Percentiles rank a stretch among this genome's conserved stretches.
Conservation (phyloP, 2,329 filamentous ascomycete species). For the Leptographium galeiforme region DNA sequence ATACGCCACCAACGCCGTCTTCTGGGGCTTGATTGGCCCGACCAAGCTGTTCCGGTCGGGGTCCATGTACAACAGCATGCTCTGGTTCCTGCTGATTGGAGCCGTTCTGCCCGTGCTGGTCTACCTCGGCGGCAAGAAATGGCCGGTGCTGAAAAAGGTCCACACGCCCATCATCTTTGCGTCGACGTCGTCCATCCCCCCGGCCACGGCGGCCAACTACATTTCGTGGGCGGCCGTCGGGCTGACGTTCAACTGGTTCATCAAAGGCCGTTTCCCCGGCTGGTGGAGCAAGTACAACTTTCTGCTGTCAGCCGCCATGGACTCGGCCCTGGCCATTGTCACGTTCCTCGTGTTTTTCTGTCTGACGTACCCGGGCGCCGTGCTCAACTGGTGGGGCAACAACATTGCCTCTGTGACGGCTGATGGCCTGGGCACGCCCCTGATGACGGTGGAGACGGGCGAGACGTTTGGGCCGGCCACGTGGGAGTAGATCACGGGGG, state of each 20-base stretch:
- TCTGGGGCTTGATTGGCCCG: slow-evolving; percentile 49
- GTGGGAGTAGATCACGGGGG: not conserved
- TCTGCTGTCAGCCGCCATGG: not conserved
- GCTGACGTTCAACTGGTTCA: not conserved
- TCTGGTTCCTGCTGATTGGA: slow-evolving; percentile 34
- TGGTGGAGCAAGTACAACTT: not conserved
- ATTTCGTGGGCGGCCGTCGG: not conserved
- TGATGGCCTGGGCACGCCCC: not conserved
- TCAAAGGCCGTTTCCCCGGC: not conserved
- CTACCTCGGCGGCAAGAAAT: slow-evolving; percentile 20
- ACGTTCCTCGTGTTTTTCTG: not conserved
- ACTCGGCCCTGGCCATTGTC: not conserved
- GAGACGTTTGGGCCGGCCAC: not conserved
- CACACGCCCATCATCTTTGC: not conserved
- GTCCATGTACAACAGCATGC: slow-evolving; percentile 30
- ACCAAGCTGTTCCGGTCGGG: slow-evolving; percentile 34
- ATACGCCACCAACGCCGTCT: slow-evolving; percentile 42
- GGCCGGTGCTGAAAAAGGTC: slow-evolving; percentile 8
- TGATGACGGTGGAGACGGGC: not conserved
- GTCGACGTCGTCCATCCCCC: not conserved
- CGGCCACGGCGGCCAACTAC: not conserved
- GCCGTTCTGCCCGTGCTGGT: slow-evolving; percentile 18
- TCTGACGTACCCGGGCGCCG: not conserved
- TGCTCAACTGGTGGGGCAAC: not conserved
- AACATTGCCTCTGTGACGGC: not conserved